Evolutionary conservation across 805 yeast genomes (phyloP).

Genomic region (Tetrapisispora iriomotensis): DNA sequence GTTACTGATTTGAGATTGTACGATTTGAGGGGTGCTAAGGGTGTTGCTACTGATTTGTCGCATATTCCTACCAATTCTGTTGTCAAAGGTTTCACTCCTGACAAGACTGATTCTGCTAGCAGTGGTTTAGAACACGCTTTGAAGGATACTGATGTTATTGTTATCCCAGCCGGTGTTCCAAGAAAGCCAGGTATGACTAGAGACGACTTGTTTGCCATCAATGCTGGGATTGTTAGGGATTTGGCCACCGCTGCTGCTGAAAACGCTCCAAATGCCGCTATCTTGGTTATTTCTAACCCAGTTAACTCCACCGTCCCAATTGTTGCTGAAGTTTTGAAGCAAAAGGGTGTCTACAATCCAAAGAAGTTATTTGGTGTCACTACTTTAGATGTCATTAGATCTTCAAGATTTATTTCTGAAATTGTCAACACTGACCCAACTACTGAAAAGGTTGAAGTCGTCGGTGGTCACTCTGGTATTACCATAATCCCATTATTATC

Average conservation of each 20-base stretch:
- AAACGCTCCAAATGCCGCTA: slow-evolving; percentile 72
- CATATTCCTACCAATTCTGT: slow-evolving; percentile 89
- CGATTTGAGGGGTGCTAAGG: slow-evolving; percentile 88
- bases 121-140: slow-evolving; percentile 65
- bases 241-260: slow-evolving; percentile 81
- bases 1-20: slow-evolving; percentile 79
- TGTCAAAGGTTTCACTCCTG: slow-evolving; percentile 83
- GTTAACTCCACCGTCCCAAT: slow-evolving; percentile 97
- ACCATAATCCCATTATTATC: slow-evolving; percentile 91
- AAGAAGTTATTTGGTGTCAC: slow-evolving; percentile 92
- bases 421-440: slow-evolving; percentile 51
- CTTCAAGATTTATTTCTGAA: slow-evolving; percentile 70
- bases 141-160: slow-evolving; percentile 61
- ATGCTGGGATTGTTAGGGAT: slow-evolving; percentile 90
- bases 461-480: slow-evolving; percentile 96
- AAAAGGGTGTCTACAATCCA: slow-evolving; percentile 82
- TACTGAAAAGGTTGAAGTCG: slow-evolving; percentile 71
- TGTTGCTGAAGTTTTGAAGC: slow-evolving; percentile 84
- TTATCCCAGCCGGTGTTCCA: slow-evolving; percentile 97
- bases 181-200: slow-evolving; percentile 99
- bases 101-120: slow-evolving; percentile 36
- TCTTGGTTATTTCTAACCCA: slow-evolving; percentile 83
- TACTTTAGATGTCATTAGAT: slow-evolving; percentile 84
- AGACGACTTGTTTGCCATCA: slow-evolving; percentile 93
- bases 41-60: slow-evolving; percentile 93